These are phyloP conservation scores for Buxus sempervirens DNA, from an alignment of 164 flowering plant genomes.

Conservation along the genomic window DNA sequence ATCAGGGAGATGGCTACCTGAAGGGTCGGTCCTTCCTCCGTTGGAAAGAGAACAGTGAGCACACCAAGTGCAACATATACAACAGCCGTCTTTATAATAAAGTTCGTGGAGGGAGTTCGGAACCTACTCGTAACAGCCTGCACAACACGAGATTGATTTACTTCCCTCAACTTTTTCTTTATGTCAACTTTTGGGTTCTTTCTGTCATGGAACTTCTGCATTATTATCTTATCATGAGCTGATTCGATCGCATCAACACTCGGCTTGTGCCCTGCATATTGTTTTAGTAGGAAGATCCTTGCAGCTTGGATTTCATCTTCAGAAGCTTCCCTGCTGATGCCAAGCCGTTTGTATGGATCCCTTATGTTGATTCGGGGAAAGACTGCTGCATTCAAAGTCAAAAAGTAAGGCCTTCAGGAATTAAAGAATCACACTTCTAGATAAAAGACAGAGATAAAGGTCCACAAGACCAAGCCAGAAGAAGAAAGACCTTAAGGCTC, in stretches of 20 bases:
- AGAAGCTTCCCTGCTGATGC: constrained; percentile 87
- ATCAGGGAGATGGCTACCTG: constrained; percentile 85
- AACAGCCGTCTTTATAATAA: constrained; percentile 62
- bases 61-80: constrained; percentile 70
- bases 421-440: neutral
- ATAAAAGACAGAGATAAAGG: neutral
- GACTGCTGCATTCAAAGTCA: constrained; percentile 34
- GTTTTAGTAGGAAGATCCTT: constrained; percentile 74
- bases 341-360: constrained; percentile 95
- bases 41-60: constrained; percentile 84
- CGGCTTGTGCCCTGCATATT: constrained; percentile 81
- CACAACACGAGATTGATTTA: constrained; percentile 58
- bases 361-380: constrained; percentile 76
- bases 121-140: constrained; percentile 70
- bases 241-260: constrained; percentile 94
- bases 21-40: constrained; percentile 91
- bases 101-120: constrained; percentile 61
- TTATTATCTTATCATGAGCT: constrained; percentile 94
- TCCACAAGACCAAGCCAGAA: neutral
- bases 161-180: constrained; percentile 78
- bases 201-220: constrained; percentile 88
- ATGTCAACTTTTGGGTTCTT: constrained; percentile 80
- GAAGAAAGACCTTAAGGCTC: neutral
- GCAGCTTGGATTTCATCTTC: constrained; percentile 96
- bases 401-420: neutral